Evolutionary conservation across 768 basidiomycete genomes (phyloP), one percentile per base, ranked within the genome.

Genomic region (Mycena filopes): DNA sequence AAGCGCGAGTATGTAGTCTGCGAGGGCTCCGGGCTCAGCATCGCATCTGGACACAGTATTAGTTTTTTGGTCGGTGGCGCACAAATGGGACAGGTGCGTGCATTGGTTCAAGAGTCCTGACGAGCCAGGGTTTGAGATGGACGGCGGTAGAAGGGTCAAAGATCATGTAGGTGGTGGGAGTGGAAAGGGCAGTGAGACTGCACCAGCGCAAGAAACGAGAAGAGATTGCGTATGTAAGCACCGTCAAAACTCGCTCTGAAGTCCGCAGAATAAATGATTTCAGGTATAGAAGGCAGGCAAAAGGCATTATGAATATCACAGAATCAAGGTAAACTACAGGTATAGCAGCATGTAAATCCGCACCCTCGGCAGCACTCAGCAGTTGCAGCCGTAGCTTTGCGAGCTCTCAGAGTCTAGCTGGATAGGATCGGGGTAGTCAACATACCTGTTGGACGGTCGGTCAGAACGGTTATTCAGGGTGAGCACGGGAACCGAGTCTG

Each of bases 371-470:
- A 13, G 23, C 45, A 16, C 64, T 81, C 71, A 96, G 81, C 96
- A 98, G 75, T 88, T 95, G 86, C 96, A 98, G 60, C 91, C 93
- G 75, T 94, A 95, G 78, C 84, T 92, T 84, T 96, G 95, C 59
- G 91, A 89, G 75, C 86, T 92, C 81, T 98, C 95, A 60, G 92
- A 88, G 79, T 98, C 95, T 77, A 99, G 93, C 77, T 95, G 91
- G 78, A 99, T 99, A 18, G 97, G 97, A 79, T 99, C 97, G 29
- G 97, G 97, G 79, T 98, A 99, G 83, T 99, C 97, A 72, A 95
- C 92, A 82, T 95, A 96, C 78, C 96, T 99, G 78, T 42, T 51
- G 60, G 51, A 59, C 64, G 45, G 43, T 59, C 56, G 29, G 49
- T 59, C 36, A 46, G 67, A 63, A 54, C 28, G 70, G 21, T 42